Base-by-base conservation (phyloP, 1,284 basidiomycete species). In the Taiwanofungus camphoratus region DNA sequence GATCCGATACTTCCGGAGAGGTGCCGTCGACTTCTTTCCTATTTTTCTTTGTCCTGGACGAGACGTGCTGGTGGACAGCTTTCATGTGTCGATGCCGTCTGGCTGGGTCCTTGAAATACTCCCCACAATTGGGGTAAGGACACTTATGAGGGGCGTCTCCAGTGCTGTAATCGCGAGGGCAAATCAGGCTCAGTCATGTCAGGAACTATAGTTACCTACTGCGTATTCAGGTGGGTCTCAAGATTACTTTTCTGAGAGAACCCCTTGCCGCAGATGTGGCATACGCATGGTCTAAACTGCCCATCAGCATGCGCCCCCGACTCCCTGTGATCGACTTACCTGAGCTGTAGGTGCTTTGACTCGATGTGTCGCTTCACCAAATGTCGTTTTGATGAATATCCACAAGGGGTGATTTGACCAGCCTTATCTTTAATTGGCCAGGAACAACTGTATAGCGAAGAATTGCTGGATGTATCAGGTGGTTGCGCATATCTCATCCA, bases 341-440 rank as follows among this genome's bases (percentile, higher is more conserved):
- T 79, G 53, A 75, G 70, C 41, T 72, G 68, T 35, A 85, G 57
- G 56, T 84, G 82, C 21, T 72, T 75, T 11, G 74, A 76, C 58
- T 80, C 73, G 42, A 85, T 69, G 57, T 85, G 82, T 22, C 82
- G 70, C 56, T 82, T 82, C 46, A 84, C 76, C 27, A 81, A 66
- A 57, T 82, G 81, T 56, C 79, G 81, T 54, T 80, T 79, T 16
- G 72, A 70, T 20, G 56, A 60, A 51, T 82, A 84, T 13, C 64
- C 61, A 55, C 82, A 83, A 30, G 21, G 40, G 15, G 19, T 29
- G 12, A 15, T 38, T 2, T 32, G 34, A 4, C 48, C 52, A 15
- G 42, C 35, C 6, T 43, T 44, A 18, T 37, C 34, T 13, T 43
- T 43, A 21, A 50, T 41, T 15, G 27, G 44, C 62, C 62, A 65